Base-by-base conservation (phyloP, 768 basidiomycete genomes). In the Russula brevipes region DNA sequence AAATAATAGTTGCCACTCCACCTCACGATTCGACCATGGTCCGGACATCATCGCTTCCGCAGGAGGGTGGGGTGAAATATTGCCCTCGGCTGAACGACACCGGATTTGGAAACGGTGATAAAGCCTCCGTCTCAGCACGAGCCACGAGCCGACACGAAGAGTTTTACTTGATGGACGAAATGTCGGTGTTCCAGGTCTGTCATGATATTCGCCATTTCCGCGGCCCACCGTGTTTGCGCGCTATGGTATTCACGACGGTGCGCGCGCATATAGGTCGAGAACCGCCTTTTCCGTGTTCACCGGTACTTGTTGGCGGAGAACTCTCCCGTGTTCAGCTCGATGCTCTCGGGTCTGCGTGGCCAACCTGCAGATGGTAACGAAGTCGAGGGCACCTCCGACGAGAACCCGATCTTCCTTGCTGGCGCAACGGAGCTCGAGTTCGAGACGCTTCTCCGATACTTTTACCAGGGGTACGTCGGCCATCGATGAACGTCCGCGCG, bases 141-240 rank as follows among this genome's bases (percentile, higher is more conserved):
- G 11, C 30, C 14, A 19, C 46, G 41, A 19, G 33, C 24, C 53
- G 59, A 50, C 63, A 64, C 54, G 47, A 36, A 41, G 63, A 64
- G 31, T 64, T 64, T 46, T 64, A 64, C 54, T 64, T 64, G 50
- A 64, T 59, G 10, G 63, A 60, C n/a, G 63, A 60, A 11, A 64
- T 64, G 63, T 46, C 54, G 24, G 63, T 64, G 17, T 64, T 60
- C 54, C 53, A 64, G 63, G 63, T 64, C 58, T 30, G 63, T 56
- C 11, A 2, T 30, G 14, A 54, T 61, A 31, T 31, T 31, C 38
- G 44, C 59, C 36, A 19, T 24, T 36, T 24, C 14, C 42, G 11
- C 31, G 42, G 30, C 61, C 56, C 39, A 61, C 47, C 44, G 17
- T 17, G 19, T 30, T 50, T 19, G 38, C 14, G 10, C 16, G 12